Evolutionary conservation across 176 grass and related monocot genomes (phyloP).

Genomic region (Oropetium thomaeum): DNA sequence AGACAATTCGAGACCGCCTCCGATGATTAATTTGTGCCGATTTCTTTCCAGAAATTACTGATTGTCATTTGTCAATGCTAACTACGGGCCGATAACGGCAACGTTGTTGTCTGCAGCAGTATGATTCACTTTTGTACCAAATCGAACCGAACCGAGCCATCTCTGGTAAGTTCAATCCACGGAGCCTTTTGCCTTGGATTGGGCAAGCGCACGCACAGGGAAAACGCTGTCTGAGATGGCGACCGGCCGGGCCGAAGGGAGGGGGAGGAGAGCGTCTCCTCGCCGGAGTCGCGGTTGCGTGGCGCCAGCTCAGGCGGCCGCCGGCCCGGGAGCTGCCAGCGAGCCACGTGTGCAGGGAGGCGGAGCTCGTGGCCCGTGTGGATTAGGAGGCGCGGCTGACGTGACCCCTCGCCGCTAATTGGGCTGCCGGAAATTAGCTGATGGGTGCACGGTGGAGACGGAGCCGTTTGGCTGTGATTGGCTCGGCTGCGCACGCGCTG

Average conservation of each 20-base stretch:
- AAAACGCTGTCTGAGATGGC: not conserved
- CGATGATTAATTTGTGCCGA: not conserved
- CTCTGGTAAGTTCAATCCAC: not conserved
- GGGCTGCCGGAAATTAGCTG: too few species aligned
- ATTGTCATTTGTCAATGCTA: too few species aligned
- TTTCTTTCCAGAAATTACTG: not conserved
- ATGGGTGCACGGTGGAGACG: too few species aligned
- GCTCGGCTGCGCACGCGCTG: too few species aligned
- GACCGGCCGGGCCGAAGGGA: too few species aligned
- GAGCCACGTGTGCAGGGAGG: constrained; percentile 33
- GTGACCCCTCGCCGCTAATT: constrained; percentile 25
- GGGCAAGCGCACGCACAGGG: too few species aligned
- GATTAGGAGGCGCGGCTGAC: constrained; percentile 36
- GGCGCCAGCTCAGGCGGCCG: constrained; percentile 32
- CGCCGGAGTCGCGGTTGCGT: not conserved
- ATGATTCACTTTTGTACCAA: not conserved
- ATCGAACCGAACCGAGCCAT: not conserved
- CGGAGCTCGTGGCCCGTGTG: constrained; percentile 11
- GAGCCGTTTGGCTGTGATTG: too few species aligned
- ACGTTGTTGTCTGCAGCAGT: too few species aligned
- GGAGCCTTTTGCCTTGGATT: not conserved
- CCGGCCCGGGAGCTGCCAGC: constrained; percentile 11
- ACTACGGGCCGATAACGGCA: too few species aligned
- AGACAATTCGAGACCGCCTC: not conserved
- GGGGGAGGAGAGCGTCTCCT: not conserved